Evolutionary conservation across 257 asterid genomes (phyloP).

Genomic region (Capsicum baccatum): DNA sequence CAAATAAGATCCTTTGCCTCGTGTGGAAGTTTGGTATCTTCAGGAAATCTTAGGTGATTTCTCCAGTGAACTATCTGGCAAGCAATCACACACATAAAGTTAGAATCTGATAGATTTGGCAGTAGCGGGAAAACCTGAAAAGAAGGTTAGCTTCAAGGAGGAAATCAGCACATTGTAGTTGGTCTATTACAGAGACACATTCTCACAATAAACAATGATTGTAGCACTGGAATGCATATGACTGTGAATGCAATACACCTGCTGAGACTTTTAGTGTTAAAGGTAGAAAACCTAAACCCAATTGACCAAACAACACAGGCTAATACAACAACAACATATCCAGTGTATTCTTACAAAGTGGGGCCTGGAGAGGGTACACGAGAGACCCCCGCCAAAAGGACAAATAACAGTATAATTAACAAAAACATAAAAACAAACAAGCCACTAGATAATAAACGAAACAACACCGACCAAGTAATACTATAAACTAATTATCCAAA

Average conservation of each 20-base stretch:
- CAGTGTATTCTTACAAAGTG: too few species aligned
- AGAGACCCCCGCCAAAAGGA: too few species aligned
- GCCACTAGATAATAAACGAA: too few species aligned
- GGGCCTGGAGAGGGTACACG: too few species aligned
- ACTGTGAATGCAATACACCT: neutral
- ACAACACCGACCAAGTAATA: too few species aligned
- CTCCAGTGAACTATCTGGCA: constrained; percentile 96
- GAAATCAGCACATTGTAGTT: neutral
- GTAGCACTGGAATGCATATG: constrained; percentile 10
- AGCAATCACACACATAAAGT: constrained; percentile 27
- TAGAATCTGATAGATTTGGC: constrained; percentile 32
- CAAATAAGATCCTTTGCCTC: constrained; percentile 95
- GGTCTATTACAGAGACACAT: neutral
- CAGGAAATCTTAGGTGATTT: constrained; percentile 85
- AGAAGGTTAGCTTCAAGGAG: constrained; percentile 20
- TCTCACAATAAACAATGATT: constrained; percentile 15
- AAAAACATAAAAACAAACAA: too few species aligned
- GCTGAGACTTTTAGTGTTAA: neutral
- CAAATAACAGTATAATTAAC: too few species aligned
- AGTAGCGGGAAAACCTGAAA: neutral
- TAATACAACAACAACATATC: neutral
- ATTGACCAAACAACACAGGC: neutral
- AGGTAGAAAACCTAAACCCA: neutral
- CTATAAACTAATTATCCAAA: too few species aligned
- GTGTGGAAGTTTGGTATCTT: constrained; percentile 67